Evolutionary conservation across 2,329 filamentous ascomycete species (phyloP).

Genomic region (Colletotrichum abscissum): DNA sequence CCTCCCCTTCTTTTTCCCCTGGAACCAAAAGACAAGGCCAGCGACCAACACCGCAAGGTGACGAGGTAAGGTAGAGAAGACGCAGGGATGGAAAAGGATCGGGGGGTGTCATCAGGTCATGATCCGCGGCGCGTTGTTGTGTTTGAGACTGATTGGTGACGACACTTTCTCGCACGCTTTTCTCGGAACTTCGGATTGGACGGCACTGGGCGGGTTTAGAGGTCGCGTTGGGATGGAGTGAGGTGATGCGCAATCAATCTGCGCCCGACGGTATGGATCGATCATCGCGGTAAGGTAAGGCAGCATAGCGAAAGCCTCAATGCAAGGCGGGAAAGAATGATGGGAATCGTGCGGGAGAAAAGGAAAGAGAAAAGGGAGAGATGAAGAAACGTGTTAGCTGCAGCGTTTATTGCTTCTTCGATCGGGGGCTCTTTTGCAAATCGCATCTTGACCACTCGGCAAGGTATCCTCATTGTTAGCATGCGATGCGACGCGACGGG

Average conservation of each 20-base stretch:
- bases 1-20: neutral
- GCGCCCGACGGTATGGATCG: neutral
- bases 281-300: too few relatives aligned
- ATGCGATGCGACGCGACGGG: conserved; percentile 14
- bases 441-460: neutral
- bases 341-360: neutral
- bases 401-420: neutral
- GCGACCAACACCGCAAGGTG: too few relatives aligned
- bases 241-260: neutral
- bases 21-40: neutral
- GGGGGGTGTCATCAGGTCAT: neutral
- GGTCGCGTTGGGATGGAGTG: neutral
- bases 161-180: neutral
- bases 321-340: neutral
- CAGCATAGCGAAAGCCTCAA: neutral
- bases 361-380: neutral
- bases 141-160: neutral
- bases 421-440: neutral
- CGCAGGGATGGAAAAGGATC: neutral
- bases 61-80: neutral
- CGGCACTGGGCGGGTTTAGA: neutral
- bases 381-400: neutral
- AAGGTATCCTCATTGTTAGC: neutral
- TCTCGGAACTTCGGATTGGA: neutral
- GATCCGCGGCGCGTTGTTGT: neutral